phyloP scores from a whole-genome alignment of 805 yeast genomes.

The Candida odintsovae region DNA sequence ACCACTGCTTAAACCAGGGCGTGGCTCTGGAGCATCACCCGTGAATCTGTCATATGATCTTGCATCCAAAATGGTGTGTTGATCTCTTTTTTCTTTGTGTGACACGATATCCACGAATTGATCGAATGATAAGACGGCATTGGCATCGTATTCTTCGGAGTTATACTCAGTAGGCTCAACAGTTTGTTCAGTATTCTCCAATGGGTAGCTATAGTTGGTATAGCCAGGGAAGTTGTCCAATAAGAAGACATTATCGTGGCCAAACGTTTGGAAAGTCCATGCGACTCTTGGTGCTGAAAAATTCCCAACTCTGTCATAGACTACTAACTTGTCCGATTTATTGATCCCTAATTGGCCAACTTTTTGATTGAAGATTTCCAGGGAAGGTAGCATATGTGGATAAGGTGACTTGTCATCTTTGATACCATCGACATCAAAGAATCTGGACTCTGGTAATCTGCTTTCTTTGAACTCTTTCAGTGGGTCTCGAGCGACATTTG shows the following conservation, averaged over 20 bases:
- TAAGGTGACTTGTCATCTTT: slow-evolving; percentile 53
- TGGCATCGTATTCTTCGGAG: slow-evolving; percentile 30
- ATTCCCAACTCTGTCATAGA: slow-evolving; percentile 81
- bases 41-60: slow-evolving; percentile 69
- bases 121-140: slow-evolving; percentile 61
- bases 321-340: slow-evolving; percentile 55
- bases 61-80: slow-evolving; percentile 71
- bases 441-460: slow-evolving; percentile 63
- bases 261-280: slow-evolving; percentile 81
- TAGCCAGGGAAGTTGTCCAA: slow-evolving; percentile 65
- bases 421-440: slow-evolving; percentile 72
- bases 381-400: slow-evolving; percentile 88
- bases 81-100: slow-evolving; percentile 34
- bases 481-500: slow-evolving; percentile 60
- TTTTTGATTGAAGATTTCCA: slow-evolving; percentile 46
- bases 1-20: slow-evolving; percentile 84
- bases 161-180: slow-evolving; percentile 26
- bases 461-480: slow-evolving; percentile 48
- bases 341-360: slow-evolving; percentile 52
- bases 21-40: slow-evolving; percentile 82
- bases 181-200: slow-evolving; percentile 30
- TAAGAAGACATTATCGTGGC: slow-evolving; percentile 63
- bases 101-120: slow-evolving; percentile 56
- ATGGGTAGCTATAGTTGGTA: slow-evolving; percentile 37
- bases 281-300: slow-evolving; percentile 89